These are phyloP conservation scores for Alnus rubra DNA, from an alignment of 306 rosid species.

Conservation along the genomic window DNA sequence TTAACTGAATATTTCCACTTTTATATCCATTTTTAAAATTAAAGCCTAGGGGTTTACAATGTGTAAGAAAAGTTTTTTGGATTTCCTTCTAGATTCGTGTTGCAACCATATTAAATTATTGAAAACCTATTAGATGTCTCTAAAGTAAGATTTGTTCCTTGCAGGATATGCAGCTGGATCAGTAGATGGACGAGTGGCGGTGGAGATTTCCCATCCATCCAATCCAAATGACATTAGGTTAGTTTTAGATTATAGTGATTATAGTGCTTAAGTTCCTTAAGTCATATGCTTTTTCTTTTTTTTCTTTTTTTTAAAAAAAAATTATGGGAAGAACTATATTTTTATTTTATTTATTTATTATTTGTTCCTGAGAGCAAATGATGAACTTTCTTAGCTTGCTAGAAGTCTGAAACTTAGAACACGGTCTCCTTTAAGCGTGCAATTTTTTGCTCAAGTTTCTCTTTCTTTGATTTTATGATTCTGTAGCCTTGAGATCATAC, in stretches of 20 bases:
- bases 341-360: not conserved
- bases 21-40: not conserved
- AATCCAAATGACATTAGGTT: slow-evolving; percentile 62
- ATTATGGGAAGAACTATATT: not conserved
- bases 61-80: not conserved
- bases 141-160: slow-evolving; percentile 21
- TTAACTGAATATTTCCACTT: not conserved
- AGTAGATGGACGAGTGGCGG: slow-evolving; percentile 85
- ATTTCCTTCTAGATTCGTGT: not conserved
- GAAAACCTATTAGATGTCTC: not conserved
- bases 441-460: not conserved
- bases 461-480: not conserved
- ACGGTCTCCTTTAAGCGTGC: not conserved
- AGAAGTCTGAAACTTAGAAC: slow-evolving; percentile 17
- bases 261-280: slow-evolving; percentile 4
- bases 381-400: slow-evolving; percentile 15
- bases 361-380: not conserved
- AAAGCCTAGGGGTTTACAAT: not conserved
- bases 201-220: slow-evolving; percentile 58
- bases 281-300: not conserved
- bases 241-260: slow-evolving; percentile 28
- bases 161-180: slow-evolving; percentile 91
- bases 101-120: not conserved
- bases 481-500: slow-evolving; percentile 1
- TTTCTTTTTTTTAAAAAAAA: not conserved